Base-by-base conservation (phyloP, 495 filamentous ascomycete genomes). In the Penicillium paxilli region DNA sequence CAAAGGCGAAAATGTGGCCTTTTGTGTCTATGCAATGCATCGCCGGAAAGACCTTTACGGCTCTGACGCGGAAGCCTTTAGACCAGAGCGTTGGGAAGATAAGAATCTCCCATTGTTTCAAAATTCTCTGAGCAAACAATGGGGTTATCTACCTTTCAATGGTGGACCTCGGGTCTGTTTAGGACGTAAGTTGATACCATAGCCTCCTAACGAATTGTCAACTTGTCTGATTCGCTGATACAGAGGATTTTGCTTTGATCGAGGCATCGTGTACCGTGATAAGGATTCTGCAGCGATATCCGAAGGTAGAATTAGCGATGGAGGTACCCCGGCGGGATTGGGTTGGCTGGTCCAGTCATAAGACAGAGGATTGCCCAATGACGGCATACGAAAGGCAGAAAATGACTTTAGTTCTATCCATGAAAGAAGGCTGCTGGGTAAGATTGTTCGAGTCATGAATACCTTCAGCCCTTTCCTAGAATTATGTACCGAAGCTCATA, bases 91-190 rank as follows among this genome's bases (percentile, higher is more conserved):
- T 44, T 86, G 81, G 81, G 35, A 38, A 38, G 76, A 71, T 3
- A 67, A 66, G 66, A 54, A 52, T 17, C 53, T 59, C 16, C 54
- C 67, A 32, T 35, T 67, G 51, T 66, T 60, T 19, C 26, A 28
- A 28, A 28, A 28, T 28, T 28, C 26, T 28, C 35, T 38, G 35
- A 63, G 50, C 8, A 57, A 62, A 38, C 71, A 69, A 6, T 83
- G 72, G 69, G 72, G 74, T 3, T 84, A 70, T 56, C 50, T 84
- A 21, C 80, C 80, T 17, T 84, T 84, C 58, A 74, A 79, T 59
- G 76, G 76, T n/a, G 81, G 81, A 1, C 77, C 80, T 2, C 56
- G 81, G 37, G 64, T 77, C 30, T 84, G 81, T 50, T 54, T 81
- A 26, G 82, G 79, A 28, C 26, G 26, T 28, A 28, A 28, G 26